Evolutionary conservation across 371 early-diverging fungal species (phyloP).

Genomic region (Mortierella sp.): DNA sequence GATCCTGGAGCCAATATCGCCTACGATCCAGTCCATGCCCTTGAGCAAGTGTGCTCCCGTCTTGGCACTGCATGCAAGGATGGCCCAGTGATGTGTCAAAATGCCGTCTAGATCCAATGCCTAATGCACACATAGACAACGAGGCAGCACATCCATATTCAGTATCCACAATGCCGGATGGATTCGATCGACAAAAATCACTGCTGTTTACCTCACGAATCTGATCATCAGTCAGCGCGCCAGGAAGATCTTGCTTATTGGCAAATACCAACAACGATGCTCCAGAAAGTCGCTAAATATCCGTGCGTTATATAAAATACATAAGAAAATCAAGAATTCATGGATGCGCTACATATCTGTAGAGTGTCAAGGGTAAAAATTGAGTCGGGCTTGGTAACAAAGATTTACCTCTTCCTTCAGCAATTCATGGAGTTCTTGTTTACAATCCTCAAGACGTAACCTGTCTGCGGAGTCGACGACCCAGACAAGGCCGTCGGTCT

Average conservation of each 20-base stretch:
- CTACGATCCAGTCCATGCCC: slow-evolving; percentile 95
- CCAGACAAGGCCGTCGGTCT: slow-evolving; percentile 98
- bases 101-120: slow-evolving; percentile 79
- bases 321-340: no score
- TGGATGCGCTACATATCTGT: no score
- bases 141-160: background rate
- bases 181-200: background rate
- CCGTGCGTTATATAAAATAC: no score
- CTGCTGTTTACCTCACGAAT: slow-evolving; percentile 67
- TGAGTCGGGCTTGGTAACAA: no score
- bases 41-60: slow-evolving; percentile 87
- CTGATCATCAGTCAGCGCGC: slow-evolving; percentile 79
- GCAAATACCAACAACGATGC: slow-evolving; percentile 94
- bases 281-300: slow-evolving; percentile 86
- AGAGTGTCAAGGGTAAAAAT: no score
- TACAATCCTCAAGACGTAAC: slow-evolving; percentile 84
- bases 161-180: background rate
- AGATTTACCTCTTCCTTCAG: slow-evolving; percentile 83
- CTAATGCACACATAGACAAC: slow-evolving; percentile 43
- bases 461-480: slow-evolving; percentile 97
- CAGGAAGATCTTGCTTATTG: slow-evolving; percentile 95
- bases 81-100: slow-evolving; percentile 92
- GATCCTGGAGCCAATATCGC: slow-evolving; percentile 90
- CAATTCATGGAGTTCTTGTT: slow-evolving; percentile 78
- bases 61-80: slow-evolving; percentile 90